Percentiles rank a stretch among this genome's conserved stretches.
phyloP scores from a whole-genome alignment of 257 asterid species.

The Fraxinus cuspidata region DNA sequence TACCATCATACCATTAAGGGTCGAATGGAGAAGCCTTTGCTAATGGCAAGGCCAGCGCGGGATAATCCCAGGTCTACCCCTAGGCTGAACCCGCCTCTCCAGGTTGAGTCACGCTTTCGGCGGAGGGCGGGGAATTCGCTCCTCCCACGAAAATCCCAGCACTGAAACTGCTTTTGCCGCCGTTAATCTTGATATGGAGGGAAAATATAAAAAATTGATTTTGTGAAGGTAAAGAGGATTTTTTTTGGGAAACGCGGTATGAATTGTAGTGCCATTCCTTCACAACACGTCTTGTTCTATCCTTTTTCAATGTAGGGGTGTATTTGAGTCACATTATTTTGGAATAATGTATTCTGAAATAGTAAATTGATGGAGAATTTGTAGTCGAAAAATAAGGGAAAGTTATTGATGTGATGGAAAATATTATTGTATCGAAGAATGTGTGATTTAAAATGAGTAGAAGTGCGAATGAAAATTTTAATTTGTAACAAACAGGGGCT shows the following conservation, averaged over 20 bases:
- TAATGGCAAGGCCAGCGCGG: constrained; percentile 83
- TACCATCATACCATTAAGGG: constrained; percentile 87
- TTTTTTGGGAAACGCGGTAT: constrained; percentile 12
- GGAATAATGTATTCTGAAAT: too few species aligned
- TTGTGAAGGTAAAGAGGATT: constrained; percentile 20
- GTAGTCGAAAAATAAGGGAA: too few species aligned
- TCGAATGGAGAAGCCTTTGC: constrained; percentile 84
- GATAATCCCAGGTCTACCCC: constrained; percentile 83
- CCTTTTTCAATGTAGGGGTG: too few species aligned
- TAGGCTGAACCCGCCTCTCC: constrained; percentile 93
- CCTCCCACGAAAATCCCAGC: constrained; percentile 44
- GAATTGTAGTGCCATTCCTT: constrained; percentile 37
- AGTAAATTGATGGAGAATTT: too few species aligned
- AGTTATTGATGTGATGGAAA: too few species aligned
- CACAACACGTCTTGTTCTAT: not conserved
- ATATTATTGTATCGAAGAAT: too few species aligned
- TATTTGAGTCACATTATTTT: too few species aligned
- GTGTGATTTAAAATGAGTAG: too few species aligned
- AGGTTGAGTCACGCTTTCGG: constrained; percentile 57
- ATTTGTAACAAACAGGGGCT: too few species aligned
- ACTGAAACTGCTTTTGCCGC: constrained; percentile 27
- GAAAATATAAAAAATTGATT: not conserved
- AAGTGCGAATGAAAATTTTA: too few species aligned
- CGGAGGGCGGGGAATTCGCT: constrained; percentile 65
- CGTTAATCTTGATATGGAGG: constrained; percentile 5